Evolutionary conservation across 176 grass and related monocot genomes (phyloP).

Genomic region (Ensete ventricosum): DNA sequence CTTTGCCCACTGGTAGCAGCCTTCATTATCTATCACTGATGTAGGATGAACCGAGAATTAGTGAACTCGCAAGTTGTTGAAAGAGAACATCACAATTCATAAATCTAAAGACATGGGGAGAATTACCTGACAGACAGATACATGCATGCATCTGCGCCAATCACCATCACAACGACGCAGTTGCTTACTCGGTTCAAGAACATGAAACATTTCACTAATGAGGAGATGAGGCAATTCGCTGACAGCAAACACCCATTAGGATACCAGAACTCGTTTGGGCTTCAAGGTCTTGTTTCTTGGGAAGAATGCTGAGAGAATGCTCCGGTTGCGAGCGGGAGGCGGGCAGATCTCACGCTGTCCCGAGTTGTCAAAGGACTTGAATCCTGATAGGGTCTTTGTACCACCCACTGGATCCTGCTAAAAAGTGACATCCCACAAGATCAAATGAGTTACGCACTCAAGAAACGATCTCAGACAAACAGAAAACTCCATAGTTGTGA

Average conservation of each 20-base stretch:
- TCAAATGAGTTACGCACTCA: background rate
- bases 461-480: background rate
- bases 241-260: conserved; percentile 26
- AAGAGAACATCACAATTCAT: too few relatives aligned
- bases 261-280: conserved; percentile 56
- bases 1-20: too few relatives aligned
- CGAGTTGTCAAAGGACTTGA: conserved; percentile 62
- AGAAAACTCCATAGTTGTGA: too few relatives aligned
- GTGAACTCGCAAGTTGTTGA: too few relatives aligned
- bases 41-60: too few relatives aligned
- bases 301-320: conserved; percentile 78
- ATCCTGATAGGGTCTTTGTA: conserved; percentile 40
- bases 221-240: conserved; percentile 8
- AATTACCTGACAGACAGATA: too few relatives aligned
- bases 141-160: too few relatives aligned
- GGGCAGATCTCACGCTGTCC: conserved; percentile 54
- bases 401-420: conserved; percentile 42
- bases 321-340: conserved; percentile 59
- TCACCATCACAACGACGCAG: too few relatives aligned
- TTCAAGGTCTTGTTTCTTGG: conserved; percentile 59
- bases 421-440: conserved; percentile 6
- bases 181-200: too few relatives aligned
- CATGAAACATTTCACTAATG: too few relatives aligned
- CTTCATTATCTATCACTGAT: too few relatives aligned
- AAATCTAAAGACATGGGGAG: too few relatives aligned